Base-by-base conservation (phyloP, 495 filamentous ascomycete genomes). In the Aspergillus biplanus region DNA sequence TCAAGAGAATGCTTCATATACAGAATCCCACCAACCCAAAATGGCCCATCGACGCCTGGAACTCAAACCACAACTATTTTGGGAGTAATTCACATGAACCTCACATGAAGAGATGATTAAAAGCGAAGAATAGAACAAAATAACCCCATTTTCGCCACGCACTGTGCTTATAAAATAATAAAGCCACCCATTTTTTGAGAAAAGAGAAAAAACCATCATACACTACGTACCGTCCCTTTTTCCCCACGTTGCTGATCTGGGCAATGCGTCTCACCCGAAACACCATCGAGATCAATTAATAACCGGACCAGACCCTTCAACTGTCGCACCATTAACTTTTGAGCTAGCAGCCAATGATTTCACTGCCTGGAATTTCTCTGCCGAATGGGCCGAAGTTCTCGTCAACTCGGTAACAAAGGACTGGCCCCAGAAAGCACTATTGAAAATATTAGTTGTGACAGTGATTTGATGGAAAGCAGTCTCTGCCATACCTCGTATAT, bases 381-480 rank as follows among this genome's bases (percentile, higher is more conserved):
- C 73, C 1, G 77, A 74, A 48, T 76, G 73, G 1, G 68, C 80
- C 13, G 88, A 89, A 61, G 92, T 89, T 58, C 88, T 83, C 9
- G 80, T 91, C 65, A 99, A 80, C 75, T 97, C 94, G 27, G 82
- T 85, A 49, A 97, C 92, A 66, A 99, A 97, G 57, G 88, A 92
- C 71, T 94, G 85, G n/a, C 94, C 95, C 94, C 94, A 99, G 87
- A 96, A 97, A 11, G 93, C 91, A 76, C 92, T 96, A 9, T 27
- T 27, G 39, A 27, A 7, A 6, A 4, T 4, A 31, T 60, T 65
- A 75, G 68, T 55, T 27, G 21, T 27, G 21, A 32, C 27, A 7
- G 21, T 18, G 35, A 61, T 12, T 7, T 31, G 8, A 9, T 21
- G 12, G 12, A 34, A 5, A 9, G 31, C 7, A 0, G 18, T 6